Evolutionary conservation across 345 rosid species (phyloP).

Genomic region (Brassica napus): DNA sequence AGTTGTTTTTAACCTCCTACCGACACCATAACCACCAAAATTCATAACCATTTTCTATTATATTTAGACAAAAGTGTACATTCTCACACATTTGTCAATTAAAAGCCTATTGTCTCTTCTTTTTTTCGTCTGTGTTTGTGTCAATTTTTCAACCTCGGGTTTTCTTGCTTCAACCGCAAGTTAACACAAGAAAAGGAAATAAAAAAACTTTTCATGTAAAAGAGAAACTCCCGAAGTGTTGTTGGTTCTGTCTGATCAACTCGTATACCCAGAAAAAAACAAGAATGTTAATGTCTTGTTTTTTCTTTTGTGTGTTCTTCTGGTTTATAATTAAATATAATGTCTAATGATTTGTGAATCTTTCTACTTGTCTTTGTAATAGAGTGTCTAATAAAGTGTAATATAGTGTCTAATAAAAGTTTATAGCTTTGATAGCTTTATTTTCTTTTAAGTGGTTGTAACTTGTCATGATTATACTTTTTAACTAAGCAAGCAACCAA

Average conservation of each 20-base stretch:
- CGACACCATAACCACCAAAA: conserved; percentile 8
- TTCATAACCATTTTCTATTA: conserved; percentile 19
- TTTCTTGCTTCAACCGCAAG: conserved; percentile 38
- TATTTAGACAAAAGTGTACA: conserved; percentile 42
- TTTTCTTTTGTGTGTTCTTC: not conserved
- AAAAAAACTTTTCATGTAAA: conserved; percentile 18
- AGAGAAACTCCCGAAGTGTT: conserved; percentile 40
- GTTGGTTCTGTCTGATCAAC: conserved; percentile 37
- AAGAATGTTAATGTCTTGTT: conserved; percentile 19
- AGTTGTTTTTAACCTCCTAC: conserved; percentile 17
- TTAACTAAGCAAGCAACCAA: too few relatives aligned
- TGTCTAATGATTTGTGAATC: conserved; percentile 35
- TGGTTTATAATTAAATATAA: conserved; percentile 34
- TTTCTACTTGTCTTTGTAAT: conserved; percentile 9
- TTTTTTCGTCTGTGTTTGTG: conserved; percentile 24
- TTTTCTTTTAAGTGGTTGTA: too few relatives aligned
- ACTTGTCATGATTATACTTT: too few relatives aligned
- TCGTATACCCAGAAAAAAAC: conserved; percentile 20
- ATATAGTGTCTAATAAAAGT: too few relatives aligned
- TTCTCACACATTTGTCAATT: conserved; percentile 44
- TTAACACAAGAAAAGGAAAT: conserved; percentile 20
- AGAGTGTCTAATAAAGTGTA: too few relatives aligned
- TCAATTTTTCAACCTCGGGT: conserved; percentile 42
- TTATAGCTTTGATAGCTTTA: too few relatives aligned
- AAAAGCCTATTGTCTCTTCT: conserved; percentile 24